These are phyloP conservation scores for Zygosaccharomyces rouxii DNA, from an alignment of 805 yeast species.

Conservation along the genomic window DNA sequence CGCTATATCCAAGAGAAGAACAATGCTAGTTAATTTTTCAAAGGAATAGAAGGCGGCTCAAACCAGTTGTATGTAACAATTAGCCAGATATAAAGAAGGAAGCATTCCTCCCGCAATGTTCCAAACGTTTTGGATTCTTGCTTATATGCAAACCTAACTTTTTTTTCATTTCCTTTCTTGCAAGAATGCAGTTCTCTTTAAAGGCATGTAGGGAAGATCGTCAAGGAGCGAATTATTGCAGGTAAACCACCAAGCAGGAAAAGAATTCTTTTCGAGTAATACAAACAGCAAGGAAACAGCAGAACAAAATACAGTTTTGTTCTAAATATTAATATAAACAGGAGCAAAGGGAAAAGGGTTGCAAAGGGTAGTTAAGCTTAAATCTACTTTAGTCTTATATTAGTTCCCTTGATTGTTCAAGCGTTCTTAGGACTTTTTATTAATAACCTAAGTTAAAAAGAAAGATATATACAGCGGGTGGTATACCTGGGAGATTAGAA, in stretches of 20 bases:
- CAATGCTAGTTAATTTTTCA: conserved; percentile 29
- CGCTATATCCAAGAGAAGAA: conserved; percentile 31
- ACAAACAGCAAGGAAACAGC: background rate
- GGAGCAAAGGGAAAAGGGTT: background rate
- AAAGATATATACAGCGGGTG: background rate
- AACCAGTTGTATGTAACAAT: background rate
- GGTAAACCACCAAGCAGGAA: conserved; percentile 4
- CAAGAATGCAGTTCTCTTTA: conserved; percentile 1
- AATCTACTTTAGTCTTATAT: background rate
- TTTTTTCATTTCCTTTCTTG: background rate
- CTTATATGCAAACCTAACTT: background rate
- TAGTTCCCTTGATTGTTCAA: background rate
- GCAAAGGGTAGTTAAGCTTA: background rate
- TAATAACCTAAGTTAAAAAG: too few relatives aligned
- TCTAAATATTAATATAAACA: background rate
- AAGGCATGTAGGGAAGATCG: conserved; percentile 4
- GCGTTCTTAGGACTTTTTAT: too few relatives aligned
- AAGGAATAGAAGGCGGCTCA: background rate
- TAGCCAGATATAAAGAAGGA: background rate
- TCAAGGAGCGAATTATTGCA: conserved; percentile 4
- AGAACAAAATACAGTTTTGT: background rate
- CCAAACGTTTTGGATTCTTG: background rate
- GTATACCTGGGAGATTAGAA: background rate
- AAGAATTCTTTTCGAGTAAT: conserved; percentile 4
- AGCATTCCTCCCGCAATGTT: background rate